Percentiles rank a stretch among this genome's conserved stretches.
Evolutionary conservation across 116 monocot genomes (phyloP).

Genomic region (Thalassia testudinum): DNA sequence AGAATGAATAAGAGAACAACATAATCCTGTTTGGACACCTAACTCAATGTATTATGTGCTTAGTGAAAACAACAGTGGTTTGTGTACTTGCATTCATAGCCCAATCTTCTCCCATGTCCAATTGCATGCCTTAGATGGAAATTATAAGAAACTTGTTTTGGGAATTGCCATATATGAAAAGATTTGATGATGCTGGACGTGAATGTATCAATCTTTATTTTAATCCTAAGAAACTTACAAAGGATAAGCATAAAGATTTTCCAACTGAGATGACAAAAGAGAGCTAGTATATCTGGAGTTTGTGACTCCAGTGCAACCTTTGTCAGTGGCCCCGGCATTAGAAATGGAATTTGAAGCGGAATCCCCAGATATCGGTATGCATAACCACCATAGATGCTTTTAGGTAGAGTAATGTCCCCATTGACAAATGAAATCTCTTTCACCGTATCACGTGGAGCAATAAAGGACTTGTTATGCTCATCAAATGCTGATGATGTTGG

Average conservation of each 20-base stretch:
- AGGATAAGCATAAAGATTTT: neutral
- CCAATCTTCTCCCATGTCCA: too few relatives aligned
- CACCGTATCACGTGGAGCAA: neutral
- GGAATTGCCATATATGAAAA: too few relatives aligned
- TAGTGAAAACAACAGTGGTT: too few relatives aligned
- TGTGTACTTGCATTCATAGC: too few relatives aligned
- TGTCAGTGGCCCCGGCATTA: neutral
- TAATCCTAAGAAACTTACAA: too few relatives aligned
- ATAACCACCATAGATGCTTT: neutral
- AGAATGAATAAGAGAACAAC: too few relatives aligned
- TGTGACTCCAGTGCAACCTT: neutral
- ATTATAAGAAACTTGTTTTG: too few relatives aligned
- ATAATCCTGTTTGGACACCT: too few relatives aligned
- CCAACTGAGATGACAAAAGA: neutral
- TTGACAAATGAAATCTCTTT: neutral
- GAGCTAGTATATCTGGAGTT: neutral
- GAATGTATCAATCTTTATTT: too few relatives aligned
- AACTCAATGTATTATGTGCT: too few relatives aligned
- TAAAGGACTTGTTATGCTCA: neutral
- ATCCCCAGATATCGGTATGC: neutral
- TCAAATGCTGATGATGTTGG: neutral
- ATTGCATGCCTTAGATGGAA: too few relatives aligned
- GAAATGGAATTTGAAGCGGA: neutral
- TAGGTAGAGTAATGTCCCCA: neutral
- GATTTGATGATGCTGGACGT: too few relatives aligned